phyloP scores from a whole-genome alignment of 257 asterid species.

The Solanum sparsipilum region DNA sequence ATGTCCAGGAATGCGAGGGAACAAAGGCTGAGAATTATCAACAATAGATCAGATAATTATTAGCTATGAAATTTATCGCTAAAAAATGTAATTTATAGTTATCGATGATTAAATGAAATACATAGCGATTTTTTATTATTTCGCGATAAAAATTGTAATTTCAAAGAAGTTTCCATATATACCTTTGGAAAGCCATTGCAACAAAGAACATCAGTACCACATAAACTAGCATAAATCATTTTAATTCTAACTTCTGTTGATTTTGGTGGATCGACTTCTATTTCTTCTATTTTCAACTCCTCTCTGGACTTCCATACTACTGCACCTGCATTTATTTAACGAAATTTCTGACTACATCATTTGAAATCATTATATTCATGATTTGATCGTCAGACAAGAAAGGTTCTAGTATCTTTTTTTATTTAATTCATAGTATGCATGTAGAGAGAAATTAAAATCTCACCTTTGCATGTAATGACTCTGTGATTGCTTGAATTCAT shows the following conservation, averaged over 20 bases:
- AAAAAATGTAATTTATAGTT: neutral
- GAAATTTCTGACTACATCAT: neutral
- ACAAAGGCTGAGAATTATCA: constrained; percentile 37
- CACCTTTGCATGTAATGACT: neutral
- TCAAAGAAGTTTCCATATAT: neutral
- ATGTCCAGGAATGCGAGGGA: constrained; percentile 70
- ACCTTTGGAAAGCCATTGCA: constrained; percentile 23
- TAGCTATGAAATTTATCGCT: neutral
- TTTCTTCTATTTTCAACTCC: constrained; percentile 32
- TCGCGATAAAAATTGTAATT: neutral
- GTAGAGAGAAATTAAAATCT: neutral
- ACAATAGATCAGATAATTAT: neutral
- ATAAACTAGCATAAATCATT: constrained; percentile 56
- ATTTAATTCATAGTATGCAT: neutral
- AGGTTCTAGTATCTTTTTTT: neutral
- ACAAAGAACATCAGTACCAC: constrained; percentile 45
- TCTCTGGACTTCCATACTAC: constrained; percentile 34
- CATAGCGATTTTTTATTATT: neutral
- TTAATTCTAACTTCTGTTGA: constrained; percentile 45
- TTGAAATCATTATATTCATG: neutral
- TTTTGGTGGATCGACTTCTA: constrained; percentile 49
- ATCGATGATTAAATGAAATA: neutral
- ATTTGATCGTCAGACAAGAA: too few relatives aligned
- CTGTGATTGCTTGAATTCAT: neutral
- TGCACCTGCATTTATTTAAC: constrained; percentile 29